These are phyloP conservation scores for Ochetophila trinervis DNA, from an alignment of 306 rosid species.

Conservation along the genomic window DNA sequence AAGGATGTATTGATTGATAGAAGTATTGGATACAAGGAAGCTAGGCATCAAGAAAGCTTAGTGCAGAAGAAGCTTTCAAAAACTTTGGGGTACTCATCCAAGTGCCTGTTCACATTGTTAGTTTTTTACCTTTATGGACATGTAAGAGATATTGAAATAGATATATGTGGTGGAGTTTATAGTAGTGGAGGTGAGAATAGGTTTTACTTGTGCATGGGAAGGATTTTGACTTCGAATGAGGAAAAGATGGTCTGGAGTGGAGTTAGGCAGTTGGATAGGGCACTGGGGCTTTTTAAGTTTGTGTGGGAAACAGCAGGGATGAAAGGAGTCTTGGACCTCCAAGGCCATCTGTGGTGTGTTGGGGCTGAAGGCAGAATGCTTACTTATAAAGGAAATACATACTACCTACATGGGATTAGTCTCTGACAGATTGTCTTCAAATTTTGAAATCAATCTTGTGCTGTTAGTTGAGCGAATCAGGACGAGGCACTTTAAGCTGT, in stretches of 20 bases:
- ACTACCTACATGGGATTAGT: constrained; percentile 53
- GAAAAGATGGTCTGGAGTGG: constrained; percentile 67
- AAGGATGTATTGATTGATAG: constrained; percentile 61
- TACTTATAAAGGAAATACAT: constrained; percentile 57
- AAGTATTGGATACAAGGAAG: constrained; percentile 68
- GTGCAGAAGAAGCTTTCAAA: constrained; percentile 79
- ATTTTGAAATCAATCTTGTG: background rate
- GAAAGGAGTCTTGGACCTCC: constrained; percentile 63
- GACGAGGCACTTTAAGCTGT: no score
- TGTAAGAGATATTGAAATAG: constrained; percentile 69
- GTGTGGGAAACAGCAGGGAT: constrained; percentile 78
- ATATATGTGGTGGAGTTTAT: constrained; percentile 65
- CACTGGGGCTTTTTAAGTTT: constrained; percentile 69
- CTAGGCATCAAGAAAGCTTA: constrained; percentile 54
- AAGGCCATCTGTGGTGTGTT: constrained; percentile 86
- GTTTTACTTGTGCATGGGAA: constrained; percentile 69
- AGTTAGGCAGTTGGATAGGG: constrained; percentile 76
- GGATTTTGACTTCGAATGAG: constrained; percentile 64
- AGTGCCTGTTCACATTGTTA: constrained; percentile 78
- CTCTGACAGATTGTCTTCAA: constrained; percentile 27
- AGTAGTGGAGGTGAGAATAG: constrained; percentile 29
- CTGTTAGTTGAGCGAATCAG: no score
- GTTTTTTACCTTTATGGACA: constrained; percentile 59
- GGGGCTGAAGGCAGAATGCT: constrained; percentile 57
- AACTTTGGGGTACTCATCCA: constrained; percentile 76